These are phyloP conservation scores for Choanephora cucurbitarum DNA, from an alignment of 371 early-diverging fungal genomes.

Conservation along the genomic window DNA sequence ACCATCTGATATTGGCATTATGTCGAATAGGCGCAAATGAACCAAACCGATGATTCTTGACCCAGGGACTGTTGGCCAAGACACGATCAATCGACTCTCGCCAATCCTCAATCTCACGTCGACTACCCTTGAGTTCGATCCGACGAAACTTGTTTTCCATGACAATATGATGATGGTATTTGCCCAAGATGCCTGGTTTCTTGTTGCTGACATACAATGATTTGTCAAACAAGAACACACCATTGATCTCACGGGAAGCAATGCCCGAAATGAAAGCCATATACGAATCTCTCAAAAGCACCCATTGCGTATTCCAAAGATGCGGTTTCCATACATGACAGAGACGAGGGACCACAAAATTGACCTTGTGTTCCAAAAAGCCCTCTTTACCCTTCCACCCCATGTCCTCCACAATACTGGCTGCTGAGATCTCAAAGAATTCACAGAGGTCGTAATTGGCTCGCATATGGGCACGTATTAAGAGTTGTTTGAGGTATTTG, in stretches of 20 bases:
- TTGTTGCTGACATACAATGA: constrained; percentile 26
- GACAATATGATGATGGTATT: constrained; percentile 54
- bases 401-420: constrained; percentile 73
- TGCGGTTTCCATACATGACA: constrained; percentile 38
- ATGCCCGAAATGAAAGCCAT: constrained; percentile 58
- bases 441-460: constrained; percentile 75
- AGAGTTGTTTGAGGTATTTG: constrained; percentile 57
- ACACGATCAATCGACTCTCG: constrained; percentile 59
- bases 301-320: constrained; percentile 73
- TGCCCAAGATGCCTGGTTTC: constrained; percentile 35
- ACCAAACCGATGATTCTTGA: constrained; percentile 68
- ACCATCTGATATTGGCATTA: constrained; percentile 70
- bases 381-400: constrained; percentile 90
- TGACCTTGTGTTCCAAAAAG: constrained; percentile 62
- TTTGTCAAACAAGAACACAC: constrained; percentile 45
- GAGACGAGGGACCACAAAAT: constrained; percentile 43
- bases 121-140: constrained; percentile 71
- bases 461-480: constrained; percentile 59
- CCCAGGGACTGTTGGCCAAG: constrained; percentile 68
- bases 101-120: constrained; percentile 69
- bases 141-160: constrained; percentile 60
- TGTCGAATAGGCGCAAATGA: constrained; percentile 83
- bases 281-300: constrained; percentile 55
- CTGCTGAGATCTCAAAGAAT: constrained; percentile 77
- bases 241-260: constrained; percentile 52